Evolutionary conservation across 2,329 filamentous ascomycete species (phyloP).

Genomic region (Aphanoascus verrucosus): DNA sequence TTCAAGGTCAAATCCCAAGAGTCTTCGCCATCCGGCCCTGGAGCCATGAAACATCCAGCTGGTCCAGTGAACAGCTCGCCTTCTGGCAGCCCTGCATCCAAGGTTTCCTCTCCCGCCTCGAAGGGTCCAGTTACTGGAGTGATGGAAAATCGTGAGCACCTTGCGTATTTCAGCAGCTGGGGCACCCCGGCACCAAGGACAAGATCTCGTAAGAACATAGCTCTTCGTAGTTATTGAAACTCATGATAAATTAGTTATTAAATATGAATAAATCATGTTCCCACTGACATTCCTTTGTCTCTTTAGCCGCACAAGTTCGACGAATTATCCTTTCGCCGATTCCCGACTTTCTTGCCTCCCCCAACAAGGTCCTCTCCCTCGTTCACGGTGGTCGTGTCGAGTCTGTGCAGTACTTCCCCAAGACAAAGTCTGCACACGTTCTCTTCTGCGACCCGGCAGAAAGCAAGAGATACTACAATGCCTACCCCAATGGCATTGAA

Average conservation of each 20-base stretch:
- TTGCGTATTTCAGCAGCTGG: constrained; percentile 26
- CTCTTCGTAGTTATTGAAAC: no score
- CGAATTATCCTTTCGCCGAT: constrained; percentile 29
- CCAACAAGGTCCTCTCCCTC: constrained; percentile 28
- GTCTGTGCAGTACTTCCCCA: constrained; percentile 19
- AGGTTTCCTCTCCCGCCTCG: background rate
- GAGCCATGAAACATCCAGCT: background rate
- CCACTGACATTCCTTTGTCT: background rate
- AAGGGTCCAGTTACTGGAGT: constrained; percentile 6
- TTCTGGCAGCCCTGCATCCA: background rate
- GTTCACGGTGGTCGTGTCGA: constrained; percentile 33
- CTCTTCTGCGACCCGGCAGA: constrained; percentile 28
- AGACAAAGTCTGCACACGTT: constrained; percentile 22
- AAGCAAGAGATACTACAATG: constrained; percentile 29
- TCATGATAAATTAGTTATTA: no score
- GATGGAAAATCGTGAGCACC: constrained; percentile 24
- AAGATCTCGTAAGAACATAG: constrained; percentile 21
- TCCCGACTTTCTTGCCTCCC: constrained; percentile 23
- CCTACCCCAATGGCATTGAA: constrained; percentile 29
- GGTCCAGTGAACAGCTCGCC: background rate
- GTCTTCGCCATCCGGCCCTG: background rate
- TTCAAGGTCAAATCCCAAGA: background rate
- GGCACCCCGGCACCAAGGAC: constrained; percentile 21
- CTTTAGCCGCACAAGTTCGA: constrained; percentile 8
- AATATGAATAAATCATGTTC: no score